These are phyloP conservation scores for Coniochaeta ligniaria DNA, from an alignment of 2,329 filamentous ascomycete genomes.

Conservation along the genomic window DNA sequence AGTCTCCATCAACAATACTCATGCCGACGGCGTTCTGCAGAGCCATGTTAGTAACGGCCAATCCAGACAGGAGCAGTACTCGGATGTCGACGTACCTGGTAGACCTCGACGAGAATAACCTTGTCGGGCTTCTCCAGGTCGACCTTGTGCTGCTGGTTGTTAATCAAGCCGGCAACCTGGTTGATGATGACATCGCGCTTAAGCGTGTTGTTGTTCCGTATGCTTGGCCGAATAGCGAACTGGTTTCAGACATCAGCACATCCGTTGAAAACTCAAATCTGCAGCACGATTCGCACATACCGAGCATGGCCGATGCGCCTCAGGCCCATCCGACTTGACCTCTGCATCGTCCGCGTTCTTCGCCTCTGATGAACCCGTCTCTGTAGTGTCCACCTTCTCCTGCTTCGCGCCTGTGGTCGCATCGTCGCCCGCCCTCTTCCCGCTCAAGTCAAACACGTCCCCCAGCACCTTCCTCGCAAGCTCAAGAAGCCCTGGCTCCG, in stretches of 20 bases:
- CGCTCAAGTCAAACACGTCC: constrained; percentile 50
- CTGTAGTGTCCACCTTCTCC: constrained; percentile 7
- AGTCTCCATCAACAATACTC: constrained; percentile 65
- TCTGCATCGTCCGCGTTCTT: constrained; percentile 4
- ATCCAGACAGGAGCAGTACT: background rate
- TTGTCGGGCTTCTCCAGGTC: constrained; percentile 72
- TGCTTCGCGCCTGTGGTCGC: background rate
- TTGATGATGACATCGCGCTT: constrained; percentile 65
- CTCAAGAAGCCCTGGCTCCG: constrained; percentile 58
- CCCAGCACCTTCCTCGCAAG: constrained; percentile 56
- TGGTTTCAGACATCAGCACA: constrained; percentile 22
- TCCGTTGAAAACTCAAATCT: background rate
- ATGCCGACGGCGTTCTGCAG: constrained; percentile 66
- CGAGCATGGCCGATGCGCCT: constrained; percentile 22
- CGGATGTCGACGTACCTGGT: constrained; percentile 52
- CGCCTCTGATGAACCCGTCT: constrained; percentile 6
- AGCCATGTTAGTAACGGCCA: constrained; percentile 7
- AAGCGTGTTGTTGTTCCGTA: constrained; percentile 65
- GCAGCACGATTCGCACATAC: constrained; percentile 26
- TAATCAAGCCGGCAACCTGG: constrained; percentile 59
- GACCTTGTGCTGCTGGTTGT: constrained; percentile 59
- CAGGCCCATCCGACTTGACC: constrained; percentile 1
- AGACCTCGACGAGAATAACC: constrained; percentile 73
- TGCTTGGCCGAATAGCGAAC: constrained; percentile 80
- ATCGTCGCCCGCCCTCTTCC: constrained; percentile 10